phyloP scores from a whole-genome alignment of 2,329 filamentous ascomycete genomes.

The Aspergillus hortae region DNA sequence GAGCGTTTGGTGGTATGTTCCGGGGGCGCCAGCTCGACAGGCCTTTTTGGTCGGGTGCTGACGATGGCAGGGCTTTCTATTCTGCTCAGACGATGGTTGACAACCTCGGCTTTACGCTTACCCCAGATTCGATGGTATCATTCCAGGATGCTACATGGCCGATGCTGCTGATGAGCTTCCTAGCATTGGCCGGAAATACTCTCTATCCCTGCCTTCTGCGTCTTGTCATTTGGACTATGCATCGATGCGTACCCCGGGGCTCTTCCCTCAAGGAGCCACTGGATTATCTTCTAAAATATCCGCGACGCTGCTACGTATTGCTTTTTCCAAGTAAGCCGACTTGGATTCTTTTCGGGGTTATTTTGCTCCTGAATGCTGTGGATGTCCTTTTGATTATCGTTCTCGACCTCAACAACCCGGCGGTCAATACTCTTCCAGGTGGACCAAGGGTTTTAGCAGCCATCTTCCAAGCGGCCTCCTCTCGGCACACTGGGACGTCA shows the following conservation, averaged over 20 bases:
- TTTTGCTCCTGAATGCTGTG: slow-evolving; percentile 52
- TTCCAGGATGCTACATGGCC: slow-evolving; percentile 45
- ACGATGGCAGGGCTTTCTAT: slow-evolving; percentile 46
- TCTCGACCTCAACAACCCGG: slow-evolving; percentile 51
- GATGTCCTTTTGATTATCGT: slow-evolving; percentile 55
- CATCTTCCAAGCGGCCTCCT: slow-evolving; percentile 56
- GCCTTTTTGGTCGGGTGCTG: too few relatives aligned
- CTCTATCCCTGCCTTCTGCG: slow-evolving; percentile 55
- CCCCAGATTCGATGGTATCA: slow-evolving; percentile 52
- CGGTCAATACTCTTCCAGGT: slow-evolving; percentile 38
- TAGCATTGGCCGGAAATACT: slow-evolving; percentile 39
- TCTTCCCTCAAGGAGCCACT: slow-evolving; percentile 33
- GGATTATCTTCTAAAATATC: slow-evolving; percentile 59
- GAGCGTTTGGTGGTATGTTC: slow-evolving; percentile 50
- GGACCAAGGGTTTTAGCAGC: slow-evolving; percentile 52
- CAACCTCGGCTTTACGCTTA: slow-evolving; percentile 54
- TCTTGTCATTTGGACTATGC: slow-evolving; percentile 55
- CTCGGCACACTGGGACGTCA: slow-evolving; percentile 48
- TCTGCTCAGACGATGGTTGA: slow-evolving; percentile 51
- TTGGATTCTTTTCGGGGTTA: slow-evolving; percentile 53
- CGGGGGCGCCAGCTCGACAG: too few relatives aligned
- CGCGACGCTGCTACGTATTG: slow-evolving; percentile 59
- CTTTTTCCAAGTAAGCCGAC: slow-evolving; percentile 60
- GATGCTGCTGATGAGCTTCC: slow-evolving; percentile 37
- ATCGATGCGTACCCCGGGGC: slow-evolving; percentile 39